A percentile compares a stretch with the other conserved stretches of the same genome.
Conservation (phyloP, 768 basidiomycete genomes). For the Lactarius vividus region DNA sequence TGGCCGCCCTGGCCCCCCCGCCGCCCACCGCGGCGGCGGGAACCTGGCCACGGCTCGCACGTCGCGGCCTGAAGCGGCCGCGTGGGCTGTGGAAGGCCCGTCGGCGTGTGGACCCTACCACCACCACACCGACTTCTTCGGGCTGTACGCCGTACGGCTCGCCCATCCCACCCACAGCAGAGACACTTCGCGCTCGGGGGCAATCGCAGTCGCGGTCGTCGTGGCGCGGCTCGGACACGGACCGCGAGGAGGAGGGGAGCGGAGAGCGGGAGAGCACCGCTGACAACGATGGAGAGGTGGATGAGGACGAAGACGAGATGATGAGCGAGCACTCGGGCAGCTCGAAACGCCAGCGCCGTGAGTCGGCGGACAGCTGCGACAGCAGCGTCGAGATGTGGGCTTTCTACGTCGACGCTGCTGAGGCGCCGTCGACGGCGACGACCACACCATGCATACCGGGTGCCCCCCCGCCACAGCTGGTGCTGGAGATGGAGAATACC, state of each 20-base stretch:
- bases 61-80: conserved; percentile 20
- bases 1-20: conserved; percentile 6
- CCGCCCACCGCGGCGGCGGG: conserved; percentile 7
- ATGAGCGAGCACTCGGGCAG: conserved; percentile 29
- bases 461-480: not conserved
- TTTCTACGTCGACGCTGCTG: conserved; percentile 12
- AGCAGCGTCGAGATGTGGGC: conserved; percentile 25
- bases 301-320: conserved; percentile 26
- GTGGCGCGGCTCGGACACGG: conserved; percentile 13
- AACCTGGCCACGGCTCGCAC: conserved; percentile 17
- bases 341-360: conserved; percentile 32
- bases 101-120: conserved; percentile 10
- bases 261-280: not conserved
- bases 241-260: conserved; percentile 7
- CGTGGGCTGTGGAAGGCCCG: conserved; percentile 25
- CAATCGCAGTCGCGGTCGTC: not conserved
- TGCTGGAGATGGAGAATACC: not conserved
- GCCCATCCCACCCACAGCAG: not conserved
- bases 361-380: conserved; percentile 21
- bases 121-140: not conserved
- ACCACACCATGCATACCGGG: not conserved
- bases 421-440: not conserved
- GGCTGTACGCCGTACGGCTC: not conserved
- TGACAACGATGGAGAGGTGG: conserved; percentile 2
- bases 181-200: not conserved